These are phyloP conservation scores for Sporisorium graminicola DNA, from an alignment of 1,284 basidiomycete species.

Conservation along the genomic window DNA sequence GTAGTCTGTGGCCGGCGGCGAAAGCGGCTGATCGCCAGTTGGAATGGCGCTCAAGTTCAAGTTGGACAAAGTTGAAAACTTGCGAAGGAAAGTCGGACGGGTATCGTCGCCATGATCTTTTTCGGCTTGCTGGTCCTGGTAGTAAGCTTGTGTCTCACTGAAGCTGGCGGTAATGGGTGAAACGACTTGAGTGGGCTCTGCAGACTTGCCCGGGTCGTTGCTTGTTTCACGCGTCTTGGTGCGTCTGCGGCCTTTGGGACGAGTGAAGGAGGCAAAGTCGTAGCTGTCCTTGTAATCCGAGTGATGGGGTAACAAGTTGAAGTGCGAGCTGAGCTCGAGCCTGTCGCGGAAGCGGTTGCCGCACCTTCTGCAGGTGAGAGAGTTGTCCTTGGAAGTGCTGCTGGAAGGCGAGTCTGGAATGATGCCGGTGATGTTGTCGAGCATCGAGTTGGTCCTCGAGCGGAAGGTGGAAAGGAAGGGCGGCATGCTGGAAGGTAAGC, in stretches of 20 bases:
- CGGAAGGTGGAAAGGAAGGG: constrained; percentile 24
- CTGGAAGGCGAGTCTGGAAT: constrained; percentile 31
- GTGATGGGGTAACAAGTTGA: constrained; percentile 42
- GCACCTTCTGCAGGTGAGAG: constrained; percentile 37
- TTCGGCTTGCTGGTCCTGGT: constrained; percentile 6
- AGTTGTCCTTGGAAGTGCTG: constrained; percentile 26
- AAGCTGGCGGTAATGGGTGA: constrained; percentile 7
- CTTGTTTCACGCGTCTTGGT: neutral
- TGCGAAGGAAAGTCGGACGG: constrained; percentile 29
- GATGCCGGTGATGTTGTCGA: constrained; percentile 45
- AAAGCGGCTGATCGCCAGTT: constrained; percentile 2
- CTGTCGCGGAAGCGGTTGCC: constrained; percentile 38
- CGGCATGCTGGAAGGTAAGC: constrained; percentile 17
- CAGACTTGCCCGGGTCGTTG: neutral
- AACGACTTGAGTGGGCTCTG: neutral
- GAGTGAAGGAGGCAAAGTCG: constrained; percentile 31
- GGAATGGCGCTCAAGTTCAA: constrained; percentile 7
- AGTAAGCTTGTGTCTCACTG: constrained; percentile 32
- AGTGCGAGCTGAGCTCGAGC: constrained; percentile 40
- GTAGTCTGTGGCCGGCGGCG: constrained; percentile 19
- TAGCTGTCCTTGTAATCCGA: constrained; percentile 37
- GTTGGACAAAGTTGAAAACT: constrained; percentile 25
- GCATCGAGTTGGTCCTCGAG: constrained; percentile 43
- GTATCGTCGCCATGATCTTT: constrained; percentile 8
- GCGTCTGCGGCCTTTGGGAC: constrained; percentile 26